Base-by-base conservation (phyloP, 2,329 filamentous ascomycete species). In the Fusarium pseudonygamai region DNA sequence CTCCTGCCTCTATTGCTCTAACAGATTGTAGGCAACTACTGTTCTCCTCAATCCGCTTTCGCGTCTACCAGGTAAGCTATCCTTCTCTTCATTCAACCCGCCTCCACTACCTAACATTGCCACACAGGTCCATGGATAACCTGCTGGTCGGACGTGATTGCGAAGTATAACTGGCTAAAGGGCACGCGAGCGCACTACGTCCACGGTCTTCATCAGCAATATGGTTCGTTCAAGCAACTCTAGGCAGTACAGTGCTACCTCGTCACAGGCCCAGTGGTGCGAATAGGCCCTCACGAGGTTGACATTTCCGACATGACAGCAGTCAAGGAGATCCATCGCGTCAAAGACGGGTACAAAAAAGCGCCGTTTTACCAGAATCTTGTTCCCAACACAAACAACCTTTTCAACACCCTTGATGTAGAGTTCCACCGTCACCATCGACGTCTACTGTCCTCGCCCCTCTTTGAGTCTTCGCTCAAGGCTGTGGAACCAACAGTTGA, bases 101-200 rank as follows among this genome's bases (percentile, higher is more conserved):
- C 0, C 47, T 7, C 7, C 16, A 3, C 16, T 50, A n/a, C n/a
- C n/a, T n/a, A 3, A 50, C 6, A 24, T 3, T 6, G 3, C 14
- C 22, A 2, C 7, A 0, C 4, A 50, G 47, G 30, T 11, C 47
- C 47, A 24, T 50, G 30, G n/a, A 20, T n/a, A 53, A n/a, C 45
- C 5, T 18, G 11, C 20, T 60, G 45, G 22, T 11, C 45, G 2
- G 45, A 60, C 5, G 3, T 32, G 1, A 30, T 40, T 13, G 26
- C 18, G 12, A 53, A 53, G 16, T 60, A 60, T 13, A 34, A 60
- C 45, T 60, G 45, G 45, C 45, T 53, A 2, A 53, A 16, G 6
- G 57, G 57, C 6, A 53, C 45, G 14, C 22, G 36, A 24, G 57
- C 45, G 4, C 57, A 52, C 26, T 60, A 60, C 7, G 45, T 60